These are phyloP conservation scores for Elsinoe perseae DNA, from an alignment of 2,329 filamentous ascomycete genomes.

Conservation along the genomic window DNA sequence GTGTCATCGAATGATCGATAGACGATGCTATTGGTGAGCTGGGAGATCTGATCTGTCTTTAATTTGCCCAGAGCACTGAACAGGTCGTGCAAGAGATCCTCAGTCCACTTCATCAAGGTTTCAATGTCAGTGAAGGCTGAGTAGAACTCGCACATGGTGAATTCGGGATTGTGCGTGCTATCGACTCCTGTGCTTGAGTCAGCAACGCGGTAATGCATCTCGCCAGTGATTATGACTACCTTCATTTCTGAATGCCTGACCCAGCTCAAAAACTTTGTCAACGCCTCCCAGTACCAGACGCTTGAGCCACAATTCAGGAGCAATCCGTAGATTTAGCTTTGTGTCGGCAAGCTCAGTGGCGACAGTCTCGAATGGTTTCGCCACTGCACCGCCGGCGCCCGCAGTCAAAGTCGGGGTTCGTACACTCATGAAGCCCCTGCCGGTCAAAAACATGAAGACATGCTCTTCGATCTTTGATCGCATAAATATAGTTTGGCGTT, in stretches of 20 bases:
- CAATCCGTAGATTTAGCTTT: constrained; percentile 72
- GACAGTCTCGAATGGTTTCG: constrained; percentile 74
- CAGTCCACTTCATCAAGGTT: constrained; percentile 68
- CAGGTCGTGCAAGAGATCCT: constrained; percentile 58
- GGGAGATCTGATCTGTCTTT: constrained; percentile 19
- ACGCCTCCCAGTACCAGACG: constrained; percentile 82
- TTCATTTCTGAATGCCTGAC: constrained; percentile 87
- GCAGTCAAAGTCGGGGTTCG: constrained; percentile 81
- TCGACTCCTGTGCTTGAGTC: constrained; percentile 51
- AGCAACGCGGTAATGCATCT: background rate
- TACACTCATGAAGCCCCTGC: constrained; percentile 72
- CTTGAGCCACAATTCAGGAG: constrained; percentile 93
- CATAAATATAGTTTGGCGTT: constrained; percentile 62
- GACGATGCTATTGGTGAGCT: constrained; percentile 23
- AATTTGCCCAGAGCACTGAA: constrained; percentile 34
- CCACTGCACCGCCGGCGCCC: constrained; percentile 76
- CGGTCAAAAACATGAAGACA: constrained; percentile 65
- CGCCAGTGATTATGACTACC: constrained; percentile 38
- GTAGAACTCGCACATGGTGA: constrained; percentile 97
- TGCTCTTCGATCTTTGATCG: constrained; percentile 66
- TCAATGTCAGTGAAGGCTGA: constrained; percentile 71
- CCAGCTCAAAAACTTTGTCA: constrained; percentile 86
- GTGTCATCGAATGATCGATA: constrained; percentile 19
- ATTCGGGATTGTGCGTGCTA: constrained; percentile 90
- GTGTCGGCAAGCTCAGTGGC: constrained; percentile 68